phyloP scores from a whole-genome alignment of 441 rosid genomes.

The Adansonia rubrostipa region DNA sequence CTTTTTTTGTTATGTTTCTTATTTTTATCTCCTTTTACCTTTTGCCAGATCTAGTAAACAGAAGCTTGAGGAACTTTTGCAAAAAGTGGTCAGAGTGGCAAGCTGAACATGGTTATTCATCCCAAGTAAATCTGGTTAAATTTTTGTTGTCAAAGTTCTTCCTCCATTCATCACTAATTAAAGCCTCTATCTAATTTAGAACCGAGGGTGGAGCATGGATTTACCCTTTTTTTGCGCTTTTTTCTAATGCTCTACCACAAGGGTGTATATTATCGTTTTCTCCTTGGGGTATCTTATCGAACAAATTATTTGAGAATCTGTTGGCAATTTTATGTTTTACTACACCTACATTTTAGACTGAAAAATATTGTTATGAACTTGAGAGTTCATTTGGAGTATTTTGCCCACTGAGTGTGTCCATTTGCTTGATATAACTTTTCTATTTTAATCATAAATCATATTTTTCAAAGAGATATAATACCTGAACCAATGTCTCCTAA shows the following conservation, averaged over 20 bases:
- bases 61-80: constrained; percentile 81
- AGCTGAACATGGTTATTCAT: constrained; percentile 53
- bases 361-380: not conserved
- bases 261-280: not conserved
- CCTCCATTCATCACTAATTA: not conserved
- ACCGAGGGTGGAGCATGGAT: not conserved
- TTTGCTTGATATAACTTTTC: not conserved
- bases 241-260: not conserved
- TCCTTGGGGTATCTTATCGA: not conserved
- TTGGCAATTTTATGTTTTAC: constrained; percentile 13
- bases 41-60: constrained; percentile 76
- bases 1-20: constrained; percentile 23
- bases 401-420: not conserved
- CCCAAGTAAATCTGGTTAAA: constrained; percentile 50
- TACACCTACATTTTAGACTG: constrained; percentile 9
- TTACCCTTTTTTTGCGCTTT: not conserved
- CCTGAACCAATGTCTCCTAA: constrained; percentile 11
- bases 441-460: constrained; percentile 8
- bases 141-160: not conserved
- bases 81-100: constrained; percentile 96
- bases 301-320: constrained; percentile 9
- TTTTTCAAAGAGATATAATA: not conserved
- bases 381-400: constrained; percentile 9
- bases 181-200: constrained; percentile 17
- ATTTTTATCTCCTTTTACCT: constrained; percentile 20